phyloP scores from a whole-genome alignment of 148 eudicot species.

The Camellia lanceoleosa region DNA sequence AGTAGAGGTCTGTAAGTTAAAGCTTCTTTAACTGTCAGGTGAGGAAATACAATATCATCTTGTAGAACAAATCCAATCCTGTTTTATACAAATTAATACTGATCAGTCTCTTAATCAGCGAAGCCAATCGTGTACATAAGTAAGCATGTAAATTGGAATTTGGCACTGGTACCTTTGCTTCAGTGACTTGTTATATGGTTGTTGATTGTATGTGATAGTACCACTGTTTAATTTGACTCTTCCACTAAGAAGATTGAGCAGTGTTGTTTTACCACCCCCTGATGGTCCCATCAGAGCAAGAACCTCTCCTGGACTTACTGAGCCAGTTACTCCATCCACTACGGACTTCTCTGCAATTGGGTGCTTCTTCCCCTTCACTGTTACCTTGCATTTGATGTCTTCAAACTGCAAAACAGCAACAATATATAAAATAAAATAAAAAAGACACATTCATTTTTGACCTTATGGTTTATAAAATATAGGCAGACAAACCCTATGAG shows the following conservation, averaged over 20 bases:
- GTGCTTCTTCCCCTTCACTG: conserved; percentile 12
- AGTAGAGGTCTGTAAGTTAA: too few relatives aligned
- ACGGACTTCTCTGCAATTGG: conserved; percentile 23
- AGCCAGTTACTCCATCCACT: conserved; percentile 42
- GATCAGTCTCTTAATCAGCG: conserved; percentile 37
- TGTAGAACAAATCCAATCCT: too few relatives aligned
- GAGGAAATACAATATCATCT: too few relatives aligned
- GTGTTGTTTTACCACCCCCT: conserved; percentile 37
- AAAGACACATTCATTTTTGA: too few relatives aligned
- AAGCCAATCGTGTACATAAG: not conserved
- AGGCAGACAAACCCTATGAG: too few relatives aligned
- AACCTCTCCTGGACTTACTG: conserved; percentile 40
- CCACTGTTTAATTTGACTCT: too few relatives aligned
- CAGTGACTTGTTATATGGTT: conserved; percentile 16
- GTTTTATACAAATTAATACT: conserved; percentile 20
- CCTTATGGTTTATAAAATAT: too few relatives aligned
- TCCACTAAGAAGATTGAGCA: too few relatives aligned
- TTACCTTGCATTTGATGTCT: conserved; percentile 40
- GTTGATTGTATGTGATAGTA: conserved; percentile 33
- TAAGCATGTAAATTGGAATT: too few relatives aligned
- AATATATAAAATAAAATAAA: too few relatives aligned
- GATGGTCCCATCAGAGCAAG: conserved; percentile 50
- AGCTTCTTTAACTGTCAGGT: too few relatives aligned
- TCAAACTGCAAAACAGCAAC: conserved; percentile 28
- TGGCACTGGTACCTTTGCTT: too few relatives aligned